Evolutionary conservation across 2,329 filamentous ascomycete genomes (phyloP).

Genomic region (Scedosporium minutisporum): DNA sequence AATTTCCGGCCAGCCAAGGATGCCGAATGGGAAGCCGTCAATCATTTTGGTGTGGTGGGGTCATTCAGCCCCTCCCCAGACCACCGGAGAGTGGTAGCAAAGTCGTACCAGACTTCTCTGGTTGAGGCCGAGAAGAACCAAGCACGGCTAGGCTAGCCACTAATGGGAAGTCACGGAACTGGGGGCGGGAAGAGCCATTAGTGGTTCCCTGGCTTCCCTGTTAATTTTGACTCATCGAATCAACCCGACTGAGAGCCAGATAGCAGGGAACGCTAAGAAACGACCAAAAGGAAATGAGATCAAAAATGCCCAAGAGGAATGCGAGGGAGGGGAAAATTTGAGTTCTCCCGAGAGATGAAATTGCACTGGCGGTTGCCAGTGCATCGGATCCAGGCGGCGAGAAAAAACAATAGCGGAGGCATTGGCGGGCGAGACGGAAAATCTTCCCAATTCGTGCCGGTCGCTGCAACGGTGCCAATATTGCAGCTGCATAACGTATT

Average conservation of each 20-base stretch:
- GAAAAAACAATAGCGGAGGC: not conserved
- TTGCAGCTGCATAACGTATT: not conserved
- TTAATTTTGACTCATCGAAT: not conserved
- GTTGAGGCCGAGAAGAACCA: not conserved
- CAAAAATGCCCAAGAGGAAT: not conserved
- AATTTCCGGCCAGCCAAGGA: not conserved
- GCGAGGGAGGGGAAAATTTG: not conserved
- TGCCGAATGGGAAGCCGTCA: not conserved
- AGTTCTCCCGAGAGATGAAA: not conserved
- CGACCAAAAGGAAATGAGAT: not conserved
- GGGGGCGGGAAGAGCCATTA: not conserved
- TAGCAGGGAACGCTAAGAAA: not conserved
- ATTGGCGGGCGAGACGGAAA: not conserved
- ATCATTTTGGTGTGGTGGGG: conserved; percentile 1
- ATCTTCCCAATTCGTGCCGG: not conserved
- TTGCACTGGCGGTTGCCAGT: not conserved
- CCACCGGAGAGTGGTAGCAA: not conserved
- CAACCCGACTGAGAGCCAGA: not conserved
- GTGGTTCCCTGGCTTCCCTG: not conserved
- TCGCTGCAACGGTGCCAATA: not conserved
- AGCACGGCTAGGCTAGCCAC: not conserved
- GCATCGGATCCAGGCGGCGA: not conserved
- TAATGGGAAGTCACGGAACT: not conserved
- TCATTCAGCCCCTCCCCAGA: not conserved
- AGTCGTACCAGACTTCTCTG: not conserved